Percentiles rank a stretch among this genome's conserved stretches.
These are phyloP conservation scores for Monilinia laxa DNA, from an alignment of 2,329 filamentous ascomycete species.

Conservation along the genomic window DNA sequence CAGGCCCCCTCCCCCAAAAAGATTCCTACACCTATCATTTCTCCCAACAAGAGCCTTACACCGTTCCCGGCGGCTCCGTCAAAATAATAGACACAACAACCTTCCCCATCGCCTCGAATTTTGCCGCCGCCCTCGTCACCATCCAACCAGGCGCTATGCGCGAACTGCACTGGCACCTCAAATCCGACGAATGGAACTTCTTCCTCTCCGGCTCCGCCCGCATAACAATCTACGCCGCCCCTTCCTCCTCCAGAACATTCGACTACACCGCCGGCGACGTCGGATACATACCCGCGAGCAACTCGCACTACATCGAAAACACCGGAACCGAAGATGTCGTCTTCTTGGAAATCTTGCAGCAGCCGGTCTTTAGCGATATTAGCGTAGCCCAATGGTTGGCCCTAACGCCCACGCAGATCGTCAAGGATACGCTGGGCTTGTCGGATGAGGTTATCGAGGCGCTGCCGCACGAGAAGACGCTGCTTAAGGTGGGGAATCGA, in stretches of 20 bases:
- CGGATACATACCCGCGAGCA: conserved; percentile 55
- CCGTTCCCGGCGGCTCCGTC: conserved; percentile 55
- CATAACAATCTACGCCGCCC: conserved; percentile 22
- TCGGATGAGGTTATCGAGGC: conserved; percentile 42
- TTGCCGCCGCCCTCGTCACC: conserved; percentile 57
- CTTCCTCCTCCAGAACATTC: conserved; percentile 46
- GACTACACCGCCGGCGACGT: conserved; percentile 49
- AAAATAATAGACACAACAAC: conserved; percentile 58
- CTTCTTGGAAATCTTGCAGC: conserved; percentile 60
- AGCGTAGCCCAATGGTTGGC: conserved; percentile 59
- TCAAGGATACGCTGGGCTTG: conserved; percentile 39
- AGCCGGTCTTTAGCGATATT: conserved; percentile 46
- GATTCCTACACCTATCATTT: conserved; percentile 52
- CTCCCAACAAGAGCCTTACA: conserved; percentile 46
- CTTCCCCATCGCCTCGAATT: conserved; percentile 56
- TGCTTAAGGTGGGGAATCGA: conserved; percentile 45
- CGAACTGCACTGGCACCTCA: conserved; percentile 63
- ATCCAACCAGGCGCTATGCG: conserved; percentile 63
- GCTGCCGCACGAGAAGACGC: conserved; percentile 46
- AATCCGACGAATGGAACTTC: conserved; percentile 23
- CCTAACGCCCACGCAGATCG: conserved; percentile 39
- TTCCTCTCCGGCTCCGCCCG: conserved; percentile 22
- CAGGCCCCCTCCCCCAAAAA: conserved; percentile 42
- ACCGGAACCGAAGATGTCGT: conserved; percentile 56
- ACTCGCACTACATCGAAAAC: conserved; percentile 62